Evolutionary conservation across 139 green algal genomes (phyloP).

Genomic region (Penium margaritaceum): DNA sequence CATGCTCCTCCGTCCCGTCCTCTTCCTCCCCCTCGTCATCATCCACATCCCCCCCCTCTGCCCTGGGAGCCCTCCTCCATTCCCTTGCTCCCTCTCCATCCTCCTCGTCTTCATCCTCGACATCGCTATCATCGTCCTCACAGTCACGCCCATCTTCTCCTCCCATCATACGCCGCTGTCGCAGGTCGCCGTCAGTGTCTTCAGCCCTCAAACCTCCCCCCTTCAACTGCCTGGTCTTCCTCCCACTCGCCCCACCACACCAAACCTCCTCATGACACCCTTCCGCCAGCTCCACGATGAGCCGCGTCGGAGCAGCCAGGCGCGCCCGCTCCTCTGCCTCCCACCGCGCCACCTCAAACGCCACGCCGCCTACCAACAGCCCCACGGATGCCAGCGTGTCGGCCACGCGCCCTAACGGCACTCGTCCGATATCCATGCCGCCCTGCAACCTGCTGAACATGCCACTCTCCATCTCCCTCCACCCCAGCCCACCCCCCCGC

Average conservation of each 20-base stretch:
- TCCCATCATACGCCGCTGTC: too few species aligned
- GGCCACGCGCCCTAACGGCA: too few species aligned
- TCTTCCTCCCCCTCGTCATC: conserved; percentile 19
- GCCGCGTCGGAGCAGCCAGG: conserved; percentile 8
- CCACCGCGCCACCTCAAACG: conserved; percentile 10
- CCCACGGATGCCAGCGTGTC: too few species aligned
- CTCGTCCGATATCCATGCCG: too few species aligned
- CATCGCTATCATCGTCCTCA: background rate
- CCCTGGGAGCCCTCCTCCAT: background rate
- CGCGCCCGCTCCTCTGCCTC: conserved; percentile 16
- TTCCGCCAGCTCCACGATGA: conserved; percentile 34
- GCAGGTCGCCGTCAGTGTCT: background rate
- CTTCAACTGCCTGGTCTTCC: background rate
- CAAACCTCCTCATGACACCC: background rate
- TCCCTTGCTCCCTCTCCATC: background rate
- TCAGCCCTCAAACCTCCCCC: too few species aligned
- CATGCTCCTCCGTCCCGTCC: background rate
- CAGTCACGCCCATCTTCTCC: background rate
- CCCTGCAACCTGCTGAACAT: too few species aligned
- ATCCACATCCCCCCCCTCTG: conserved; percentile 1
- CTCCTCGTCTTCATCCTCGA: conserved; percentile 4
- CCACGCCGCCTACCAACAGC: background rate
- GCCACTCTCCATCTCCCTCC: too few species aligned
- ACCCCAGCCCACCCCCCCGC: too few species aligned
- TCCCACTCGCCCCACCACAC: background rate